These are phyloP conservation scores for Cyphellophora attinorum DNA, from an alignment of 2,329 filamentous ascomycete species.

Conservation along the genomic window DNA sequence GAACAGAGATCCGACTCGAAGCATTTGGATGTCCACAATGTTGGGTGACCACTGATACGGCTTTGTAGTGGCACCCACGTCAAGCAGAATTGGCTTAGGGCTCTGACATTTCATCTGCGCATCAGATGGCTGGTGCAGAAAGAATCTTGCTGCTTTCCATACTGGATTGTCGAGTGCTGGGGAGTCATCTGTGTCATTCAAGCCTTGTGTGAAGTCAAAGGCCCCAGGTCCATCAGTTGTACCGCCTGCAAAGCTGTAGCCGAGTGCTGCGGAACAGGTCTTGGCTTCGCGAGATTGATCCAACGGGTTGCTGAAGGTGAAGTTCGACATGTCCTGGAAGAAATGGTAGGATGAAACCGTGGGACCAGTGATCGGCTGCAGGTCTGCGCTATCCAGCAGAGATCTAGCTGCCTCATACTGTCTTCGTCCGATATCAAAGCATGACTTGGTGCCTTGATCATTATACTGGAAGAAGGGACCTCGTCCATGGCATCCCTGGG, in stretches of 20 bases:
- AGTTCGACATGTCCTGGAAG: conserved; percentile 72
- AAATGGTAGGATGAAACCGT: conserved; percentile 75
- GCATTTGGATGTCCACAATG: conserved; percentile 76
- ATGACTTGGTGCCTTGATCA: conserved; percentile 38
- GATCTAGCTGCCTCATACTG: conserved; percentile 34
- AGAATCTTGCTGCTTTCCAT: conserved; percentile 65
- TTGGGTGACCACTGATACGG: conserved; percentile 89
- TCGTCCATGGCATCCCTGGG: conserved; percentile 33
- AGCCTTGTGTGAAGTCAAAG: conserved; percentile 78
- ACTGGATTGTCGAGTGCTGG: conserved; percentile 62
- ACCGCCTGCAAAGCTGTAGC: conserved; percentile 86
- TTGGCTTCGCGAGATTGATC: conserved; percentile 53
- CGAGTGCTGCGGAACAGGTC: conserved; percentile 80
- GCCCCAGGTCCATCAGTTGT: conserved; percentile 85
- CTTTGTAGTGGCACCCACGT: conserved; percentile 67
- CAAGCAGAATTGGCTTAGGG: conserved; percentile 76
- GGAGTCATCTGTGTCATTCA: conserved; percentile 53
- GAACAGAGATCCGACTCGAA: conserved; percentile 75
- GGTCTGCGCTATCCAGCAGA: conserved; percentile 48
- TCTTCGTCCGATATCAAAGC: conserved; percentile 38
- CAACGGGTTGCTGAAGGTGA: conserved; percentile 57
- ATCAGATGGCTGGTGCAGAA: conserved; percentile 60
- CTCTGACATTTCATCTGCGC: conserved; percentile 67
- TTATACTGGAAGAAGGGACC: conserved; percentile 35
- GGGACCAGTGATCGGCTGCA: conserved; percentile 43